A percentile compares a stretch with the other conserved stretches of the same genome.
Conservation (phyloP, 2,329 filamentous ascomycete genomes). For the Sphaerulina populicola region DNA sequence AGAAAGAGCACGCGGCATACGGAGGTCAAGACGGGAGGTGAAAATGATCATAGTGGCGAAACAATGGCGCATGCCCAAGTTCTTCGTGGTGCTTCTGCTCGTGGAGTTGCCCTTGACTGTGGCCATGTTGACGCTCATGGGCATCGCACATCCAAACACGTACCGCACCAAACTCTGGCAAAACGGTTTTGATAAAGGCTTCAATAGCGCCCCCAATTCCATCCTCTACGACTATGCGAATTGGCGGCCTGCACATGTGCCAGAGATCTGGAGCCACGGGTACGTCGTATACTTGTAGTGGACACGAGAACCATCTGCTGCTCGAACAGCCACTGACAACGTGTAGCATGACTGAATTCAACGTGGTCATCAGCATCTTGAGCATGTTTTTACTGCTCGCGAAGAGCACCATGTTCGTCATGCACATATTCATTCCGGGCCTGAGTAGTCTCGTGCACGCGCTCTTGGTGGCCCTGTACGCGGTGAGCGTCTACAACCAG, state of each 20-base stretch:
- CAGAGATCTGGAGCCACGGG: slow-evolving; percentile 66
- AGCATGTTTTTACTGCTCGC: slow-evolving; percentile 66
- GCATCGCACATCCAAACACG: slow-evolving; percentile 62
- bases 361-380: slow-evolving; percentile 67
- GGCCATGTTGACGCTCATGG: slow-evolving; percentile 60
- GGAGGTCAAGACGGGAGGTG: neutral
- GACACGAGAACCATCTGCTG: neutral
- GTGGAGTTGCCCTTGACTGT: slow-evolving; percentile 59
- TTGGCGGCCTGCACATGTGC: slow-evolving; percentile 52
- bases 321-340: slow-evolving; percentile 6
- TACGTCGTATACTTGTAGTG: slow-evolving; percentile 39
- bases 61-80: slow-evolving; percentile 47
- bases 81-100: slow-evolving; percentile 51
- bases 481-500: slow-evolving; percentile 60
- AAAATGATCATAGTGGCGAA: slow-evolving; percentile 33
- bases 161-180: slow-evolving; percentile 66
- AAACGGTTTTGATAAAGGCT: slow-evolving; percentile 60
- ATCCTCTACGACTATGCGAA: slow-evolving; percentile 68
- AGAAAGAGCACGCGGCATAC: neutral
- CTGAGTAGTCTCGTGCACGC: slow-evolving; percentile 53
- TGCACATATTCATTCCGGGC: slow-evolving; percentile 63
- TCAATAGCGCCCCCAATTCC: slow-evolving; percentile 65
- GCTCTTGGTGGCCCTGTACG: slow-evolving; percentile 54
- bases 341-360: slow-evolving; percentile 61
- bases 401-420: slow-evolving; percentile 61